Evolutionary conservation across 2,329 filamentous ascomycete genomes (phyloP).

Genomic region (Exophiala mesophila): DNA sequence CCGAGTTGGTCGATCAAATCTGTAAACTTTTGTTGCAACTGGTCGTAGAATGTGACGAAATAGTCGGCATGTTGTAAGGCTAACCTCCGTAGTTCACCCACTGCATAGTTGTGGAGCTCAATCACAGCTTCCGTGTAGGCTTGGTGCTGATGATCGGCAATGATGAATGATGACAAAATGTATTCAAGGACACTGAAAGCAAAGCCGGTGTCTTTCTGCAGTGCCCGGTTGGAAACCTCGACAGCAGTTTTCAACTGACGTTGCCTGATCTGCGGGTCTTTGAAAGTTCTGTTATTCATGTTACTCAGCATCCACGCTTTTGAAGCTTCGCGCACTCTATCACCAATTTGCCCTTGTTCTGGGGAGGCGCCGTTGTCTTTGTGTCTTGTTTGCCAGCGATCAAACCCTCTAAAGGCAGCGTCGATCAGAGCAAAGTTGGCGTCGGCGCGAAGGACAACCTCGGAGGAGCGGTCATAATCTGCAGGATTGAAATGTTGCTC

Average conservation of each 20-base stretch:
- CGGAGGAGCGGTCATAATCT: constrained; percentile 29
- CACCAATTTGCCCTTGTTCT: constrained; percentile 40
- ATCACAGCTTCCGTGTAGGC: constrained; percentile 84
- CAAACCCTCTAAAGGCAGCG: constrained; percentile 80
- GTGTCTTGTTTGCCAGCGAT: constrained; percentile 64
- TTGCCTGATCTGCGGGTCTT: constrained; percentile 79
- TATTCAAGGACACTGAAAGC: constrained; percentile 88
- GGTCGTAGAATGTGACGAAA: constrained; percentile 79
- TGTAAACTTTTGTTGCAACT: constrained; percentile 76
- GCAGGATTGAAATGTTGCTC: constrained; percentile 37
- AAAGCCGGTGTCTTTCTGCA: constrained; percentile 72
- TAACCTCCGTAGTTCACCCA: constrained; percentile 80
- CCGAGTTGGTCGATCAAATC: constrained; percentile 69
- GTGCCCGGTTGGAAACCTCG: constrained; percentile 73
- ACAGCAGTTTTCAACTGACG: constrained; percentile 76
- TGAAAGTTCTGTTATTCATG: constrained; percentile 36
- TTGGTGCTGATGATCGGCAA: constrained; percentile 63
- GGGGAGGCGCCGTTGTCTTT: constrained; percentile 43
- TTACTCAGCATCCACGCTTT: constrained; percentile 40
- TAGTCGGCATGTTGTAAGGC: constrained; percentile 89
- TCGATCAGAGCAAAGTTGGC: constrained; percentile 87
- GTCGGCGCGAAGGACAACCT: constrained; percentile 73
- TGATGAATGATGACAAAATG: constrained; percentile 77
- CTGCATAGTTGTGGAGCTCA: constrained; percentile 77
- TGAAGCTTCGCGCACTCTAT: constrained; percentile 35